Evolutionary conservation across 2,329 filamentous ascomycete genomes (phyloP).

Genomic region (Chaetomiaceae sp.): DNA sequence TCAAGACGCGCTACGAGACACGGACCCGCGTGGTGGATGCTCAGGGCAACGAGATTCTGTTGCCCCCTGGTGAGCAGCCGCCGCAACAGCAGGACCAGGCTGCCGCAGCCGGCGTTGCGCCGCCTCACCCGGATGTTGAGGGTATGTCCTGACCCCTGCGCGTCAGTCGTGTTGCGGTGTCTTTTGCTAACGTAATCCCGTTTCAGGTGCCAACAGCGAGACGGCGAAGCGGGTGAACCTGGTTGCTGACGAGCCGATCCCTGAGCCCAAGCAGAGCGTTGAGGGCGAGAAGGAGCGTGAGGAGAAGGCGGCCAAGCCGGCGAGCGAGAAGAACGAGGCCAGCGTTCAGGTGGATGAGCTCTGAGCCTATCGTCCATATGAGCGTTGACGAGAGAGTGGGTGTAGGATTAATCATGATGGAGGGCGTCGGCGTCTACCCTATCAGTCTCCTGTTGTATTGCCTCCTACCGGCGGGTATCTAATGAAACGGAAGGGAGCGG

Average conservation of each 20-base stretch:
- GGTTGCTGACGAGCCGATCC: conserved; percentile 36
- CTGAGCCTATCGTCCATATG: neutral
- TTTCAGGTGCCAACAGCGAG: conserved; percentile 51
- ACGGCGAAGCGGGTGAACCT: conserved; percentile 45
- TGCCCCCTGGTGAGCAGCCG: conserved; percentile 39
- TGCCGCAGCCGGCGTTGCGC: conserved; percentile 44
- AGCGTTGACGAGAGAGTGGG: neutral
- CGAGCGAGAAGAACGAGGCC: conserved; percentile 59
- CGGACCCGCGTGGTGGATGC: conserved; percentile 78
- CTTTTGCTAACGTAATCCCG: conserved; percentile 1
- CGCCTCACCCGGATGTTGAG: conserved; percentile 58
- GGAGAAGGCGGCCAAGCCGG: conserved; percentile 55
- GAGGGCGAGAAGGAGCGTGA: conserved; percentile 58
- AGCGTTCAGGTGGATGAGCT: conserved; percentile 21
- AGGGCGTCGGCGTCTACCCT: neutral
- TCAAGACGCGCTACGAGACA: conserved; percentile 96
- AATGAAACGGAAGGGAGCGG: neutral
- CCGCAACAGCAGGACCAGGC: neutral
- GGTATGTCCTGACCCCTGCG: conserved; percentile 14
- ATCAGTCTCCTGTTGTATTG: neutral
- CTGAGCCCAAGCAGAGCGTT: conserved; percentile 46
- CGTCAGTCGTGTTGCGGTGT: neutral
- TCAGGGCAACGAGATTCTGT: conserved; percentile 68
- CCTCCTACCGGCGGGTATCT: neutral
- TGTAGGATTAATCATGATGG: conserved; percentile 5